Conservation (phyloP, 805 yeast genomes). For the Candida mattraensis region DNA sequence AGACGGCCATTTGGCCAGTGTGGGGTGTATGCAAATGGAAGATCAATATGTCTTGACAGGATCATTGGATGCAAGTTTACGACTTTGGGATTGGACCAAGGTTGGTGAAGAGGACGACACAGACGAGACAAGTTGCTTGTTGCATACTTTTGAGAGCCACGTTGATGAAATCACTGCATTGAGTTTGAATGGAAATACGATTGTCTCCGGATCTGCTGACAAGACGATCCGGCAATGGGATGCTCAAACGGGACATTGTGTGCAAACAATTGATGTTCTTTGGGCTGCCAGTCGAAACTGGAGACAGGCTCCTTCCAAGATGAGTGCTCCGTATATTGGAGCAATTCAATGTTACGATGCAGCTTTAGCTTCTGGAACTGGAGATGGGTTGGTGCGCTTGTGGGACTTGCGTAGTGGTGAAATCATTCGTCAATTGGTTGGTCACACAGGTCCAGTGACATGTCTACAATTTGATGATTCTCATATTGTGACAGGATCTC, state of each 20-base stretch:
- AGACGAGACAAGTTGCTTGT: conserved; percentile 32
- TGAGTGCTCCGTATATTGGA: conserved; percentile 49
- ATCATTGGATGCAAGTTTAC: conserved; percentile 60
- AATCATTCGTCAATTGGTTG: conserved; percentile 57
- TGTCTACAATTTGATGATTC: conserved; percentile 68
- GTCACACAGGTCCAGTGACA: conserved; percentile 71
- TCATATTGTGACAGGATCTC: conserved; percentile 61
- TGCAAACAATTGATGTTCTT: conserved; percentile 68
- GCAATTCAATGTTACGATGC: conserved; percentile 73
- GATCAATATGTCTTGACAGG: conserved; percentile 53
- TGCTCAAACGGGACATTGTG: conserved; percentile 58
- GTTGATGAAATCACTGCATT: conserved; percentile 66
- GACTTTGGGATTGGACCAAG: conserved; percentile 55
- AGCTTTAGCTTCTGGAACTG: conserved; percentile 76
- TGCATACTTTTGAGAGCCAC: conserved; percentile 60
- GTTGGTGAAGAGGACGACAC: conserved; percentile 23
- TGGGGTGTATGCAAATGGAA: conserved; percentile 59
- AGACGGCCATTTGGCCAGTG: conserved; percentile 61
- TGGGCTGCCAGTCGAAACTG: conserved; percentile 49
- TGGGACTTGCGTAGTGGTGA: conserved; percentile 78
- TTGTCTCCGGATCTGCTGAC: conserved; percentile 72
- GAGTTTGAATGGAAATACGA: conserved; percentile 42
- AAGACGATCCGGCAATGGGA: conserved; percentile 79
- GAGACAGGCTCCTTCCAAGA: conserved; percentile 8
- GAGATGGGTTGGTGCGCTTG: conserved; percentile 70